Percentiles rank a stretch among this genome's conserved stretches.
Conservation (phyloP, 495 filamentous ascomycete species). For the Lophium mytilinum region DNA sequence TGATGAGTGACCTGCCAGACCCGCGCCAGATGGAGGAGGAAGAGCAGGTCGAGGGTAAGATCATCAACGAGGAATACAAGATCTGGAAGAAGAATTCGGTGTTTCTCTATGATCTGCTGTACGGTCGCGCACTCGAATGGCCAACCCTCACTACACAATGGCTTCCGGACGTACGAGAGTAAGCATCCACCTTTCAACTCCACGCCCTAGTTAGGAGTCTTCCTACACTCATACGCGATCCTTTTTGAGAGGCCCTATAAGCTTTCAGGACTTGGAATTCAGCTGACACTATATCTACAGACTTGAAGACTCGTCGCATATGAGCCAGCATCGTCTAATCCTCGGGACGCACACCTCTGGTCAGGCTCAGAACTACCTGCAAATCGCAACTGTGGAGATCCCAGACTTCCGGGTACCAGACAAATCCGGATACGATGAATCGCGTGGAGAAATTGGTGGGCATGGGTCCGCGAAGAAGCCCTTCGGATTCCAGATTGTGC, state of each 20-base stretch:
- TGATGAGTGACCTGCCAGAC: background rate
- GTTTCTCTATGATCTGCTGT: slow-evolving; percentile 94
- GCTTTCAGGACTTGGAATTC: no score
- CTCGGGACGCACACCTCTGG: slow-evolving; percentile 92
- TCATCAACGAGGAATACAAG: slow-evolving; percentile 99
- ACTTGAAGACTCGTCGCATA: slow-evolving; percentile 65
- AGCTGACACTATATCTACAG: slow-evolving; percentile 29
- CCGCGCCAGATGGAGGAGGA: slow-evolving; percentile 53
- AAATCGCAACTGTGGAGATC: slow-evolving; percentile 86
- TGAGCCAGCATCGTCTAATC: slow-evolving; percentile 81
- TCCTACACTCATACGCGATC: no score
- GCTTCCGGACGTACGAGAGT: slow-evolving; percentile 93
- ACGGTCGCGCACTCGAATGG: slow-evolving; percentile 89
- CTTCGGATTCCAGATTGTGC: slow-evolving; percentile 77
- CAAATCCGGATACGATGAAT: slow-evolving; percentile 71
- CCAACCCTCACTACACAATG: slow-evolving; percentile 96
- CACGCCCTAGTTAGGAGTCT: no score
- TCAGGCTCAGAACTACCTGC: slow-evolving; percentile 81
- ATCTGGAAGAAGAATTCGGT: slow-evolving; percentile 99
- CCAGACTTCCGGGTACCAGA: slow-evolving; percentile 63
- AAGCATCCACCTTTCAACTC: slow-evolving; percentile 20
- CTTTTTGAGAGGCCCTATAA: background rate
- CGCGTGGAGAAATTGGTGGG: slow-evolving; percentile 85
- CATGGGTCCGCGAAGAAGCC: slow-evolving; percentile 67
- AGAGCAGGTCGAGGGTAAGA: slow-evolving; percentile 68